A percentile compares a stretch with the other conserved stretches of the same genome.
phyloP scores from a whole-genome alignment of 1,139 yeast species.

The Diutina pseudorugosa region DNA sequence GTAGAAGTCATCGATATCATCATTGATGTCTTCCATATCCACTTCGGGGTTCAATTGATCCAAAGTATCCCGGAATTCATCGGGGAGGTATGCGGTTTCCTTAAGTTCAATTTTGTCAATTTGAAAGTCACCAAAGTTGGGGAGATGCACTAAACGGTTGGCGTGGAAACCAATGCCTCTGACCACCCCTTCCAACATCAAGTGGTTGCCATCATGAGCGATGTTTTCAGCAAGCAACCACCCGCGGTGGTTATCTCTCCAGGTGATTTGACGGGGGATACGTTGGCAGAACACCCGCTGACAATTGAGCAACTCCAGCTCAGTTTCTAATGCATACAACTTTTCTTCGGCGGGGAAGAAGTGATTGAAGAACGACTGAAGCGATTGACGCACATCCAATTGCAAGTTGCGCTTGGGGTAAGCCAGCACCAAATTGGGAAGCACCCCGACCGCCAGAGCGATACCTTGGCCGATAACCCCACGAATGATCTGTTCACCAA shows the following conservation, averaged over 20 bases:
- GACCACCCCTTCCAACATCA: constrained; percentile 69
- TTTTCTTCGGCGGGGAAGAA: constrained; percentile 84
- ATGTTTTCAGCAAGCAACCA: constrained; percentile 68
- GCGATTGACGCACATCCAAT: constrained; percentile 64
- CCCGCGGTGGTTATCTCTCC: constrained; percentile 82
- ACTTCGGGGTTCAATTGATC: constrained; percentile 57
- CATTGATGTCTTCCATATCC: constrained; percentile 11
- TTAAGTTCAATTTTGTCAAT: constrained; percentile 51
- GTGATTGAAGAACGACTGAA: constrained; percentile 73
- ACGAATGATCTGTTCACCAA: constrained; percentile 83
- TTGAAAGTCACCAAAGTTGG: constrained; percentile 85
- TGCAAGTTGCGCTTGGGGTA: constrained; percentile 73
- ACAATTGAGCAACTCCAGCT: constrained; percentile 59
- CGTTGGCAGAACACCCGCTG: constrained; percentile 72
- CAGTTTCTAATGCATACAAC: constrained; percentile 56
- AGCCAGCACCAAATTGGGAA: constrained; percentile 56
- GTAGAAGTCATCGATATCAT: constrained; percentile 21
- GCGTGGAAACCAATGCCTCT: constrained; percentile 79
- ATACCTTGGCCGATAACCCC: constrained; percentile 90
- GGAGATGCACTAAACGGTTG: constrained; percentile 71
- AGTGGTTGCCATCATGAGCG: constrained; percentile 13
- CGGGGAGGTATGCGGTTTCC: constrained; percentile 25
- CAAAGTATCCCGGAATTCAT: constrained; percentile 48
- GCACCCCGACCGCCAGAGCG: constrained; percentile 68
- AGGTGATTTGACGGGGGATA: constrained; percentile 70